These are phyloP conservation scores for Colletotrichum sp. DNA, from an alignment of 2,329 filamentous ascomycete genomes.

Conservation along the genomic window DNA sequence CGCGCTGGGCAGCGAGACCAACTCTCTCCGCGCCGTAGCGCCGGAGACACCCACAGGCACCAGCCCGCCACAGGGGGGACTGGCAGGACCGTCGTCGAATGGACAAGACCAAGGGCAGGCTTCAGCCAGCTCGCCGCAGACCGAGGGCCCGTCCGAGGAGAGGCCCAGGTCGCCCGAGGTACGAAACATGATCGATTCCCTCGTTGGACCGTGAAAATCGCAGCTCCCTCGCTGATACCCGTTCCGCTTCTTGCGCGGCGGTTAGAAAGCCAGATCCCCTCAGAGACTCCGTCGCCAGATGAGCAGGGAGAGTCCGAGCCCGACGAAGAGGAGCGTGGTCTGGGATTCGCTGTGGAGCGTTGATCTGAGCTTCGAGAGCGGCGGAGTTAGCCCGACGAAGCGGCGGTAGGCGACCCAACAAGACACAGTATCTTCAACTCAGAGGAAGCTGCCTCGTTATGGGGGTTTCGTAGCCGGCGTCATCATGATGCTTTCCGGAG, in stretches of 20 bases:
- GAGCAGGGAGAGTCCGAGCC: constrained; percentile 38
- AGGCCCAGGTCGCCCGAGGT: constrained; percentile 48
- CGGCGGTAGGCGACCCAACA: not conserved
- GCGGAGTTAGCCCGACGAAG: constrained; percentile 1
- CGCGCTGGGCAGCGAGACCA: constrained; percentile 62
- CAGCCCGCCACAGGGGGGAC: constrained; percentile 44
- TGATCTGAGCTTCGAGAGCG: constrained; percentile 59
- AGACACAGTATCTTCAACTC: not conserved
- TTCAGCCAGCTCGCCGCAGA: not conserved
- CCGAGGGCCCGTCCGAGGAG: constrained; percentile 9
- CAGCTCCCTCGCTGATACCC: constrained; percentile 31
- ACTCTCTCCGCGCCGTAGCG: constrained; percentile 57
- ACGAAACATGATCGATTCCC: constrained; percentile 55
- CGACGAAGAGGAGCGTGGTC: constrained; percentile 58
- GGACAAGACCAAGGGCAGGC: constrained; percentile 8
- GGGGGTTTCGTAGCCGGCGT: not conserved
- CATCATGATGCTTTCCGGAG: not conserved
- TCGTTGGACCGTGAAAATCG: constrained; percentile 51
- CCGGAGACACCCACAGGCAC: constrained; percentile 45
- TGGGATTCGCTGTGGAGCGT: constrained; percentile 69
- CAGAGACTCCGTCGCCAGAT: constrained; percentile 43
- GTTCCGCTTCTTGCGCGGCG: constrained; percentile 23
- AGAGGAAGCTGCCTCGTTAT: not conserved
- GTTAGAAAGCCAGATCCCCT: constrained; percentile 16
- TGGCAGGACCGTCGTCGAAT: constrained; percentile 12